Percentiles rank a stretch among this genome's conserved stretches.
Conservation (phyloP, 2,329 filamentous ascomycete genomes). For the Cladorrhinum sp. region DNA sequence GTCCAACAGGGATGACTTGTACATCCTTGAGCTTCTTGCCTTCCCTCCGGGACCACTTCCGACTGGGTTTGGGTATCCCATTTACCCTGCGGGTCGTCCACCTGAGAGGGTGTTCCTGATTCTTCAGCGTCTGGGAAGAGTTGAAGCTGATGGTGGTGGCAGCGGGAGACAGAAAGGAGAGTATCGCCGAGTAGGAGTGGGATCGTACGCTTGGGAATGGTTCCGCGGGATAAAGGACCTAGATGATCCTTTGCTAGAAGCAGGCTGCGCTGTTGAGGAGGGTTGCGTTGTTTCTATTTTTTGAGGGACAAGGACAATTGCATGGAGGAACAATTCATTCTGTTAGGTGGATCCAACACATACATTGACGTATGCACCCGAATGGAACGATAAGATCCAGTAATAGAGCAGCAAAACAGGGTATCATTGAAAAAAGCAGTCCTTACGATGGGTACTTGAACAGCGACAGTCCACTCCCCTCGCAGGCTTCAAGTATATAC, state of each 20-base stretch:
- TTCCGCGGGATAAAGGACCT: not conserved
- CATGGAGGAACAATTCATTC: too few relatives aligned
- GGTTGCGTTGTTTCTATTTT: too few relatives aligned
- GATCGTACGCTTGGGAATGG: not conserved
- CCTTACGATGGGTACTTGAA: not conserved
- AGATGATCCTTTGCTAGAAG: not conserved
- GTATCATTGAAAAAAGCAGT: slow-evolving; percentile 1
- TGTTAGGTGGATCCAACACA: too few relatives aligned
- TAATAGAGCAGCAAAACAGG: too few relatives aligned
- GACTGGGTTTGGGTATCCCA: not conserved
- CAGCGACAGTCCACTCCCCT: not conserved
- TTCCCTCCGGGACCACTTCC: not conserved
- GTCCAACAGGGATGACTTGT: not conserved
- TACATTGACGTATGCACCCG: too few relatives aligned
- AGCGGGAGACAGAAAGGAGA: not conserved
- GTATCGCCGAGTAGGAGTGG: not conserved
- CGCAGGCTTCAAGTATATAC: not conserved
- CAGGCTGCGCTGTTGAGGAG: not conserved
- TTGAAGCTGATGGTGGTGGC: not conserved
- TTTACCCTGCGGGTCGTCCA: not conserved
- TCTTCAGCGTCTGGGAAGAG: not conserved
- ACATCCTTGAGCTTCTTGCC: not conserved
- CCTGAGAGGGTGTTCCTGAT: not conserved
- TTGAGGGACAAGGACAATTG: too few relatives aligned
- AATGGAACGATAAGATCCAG: too few relatives aligned